phyloP scores from a whole-genome alignment of 306 rosid species.

The Glycine tomentella region DNA sequence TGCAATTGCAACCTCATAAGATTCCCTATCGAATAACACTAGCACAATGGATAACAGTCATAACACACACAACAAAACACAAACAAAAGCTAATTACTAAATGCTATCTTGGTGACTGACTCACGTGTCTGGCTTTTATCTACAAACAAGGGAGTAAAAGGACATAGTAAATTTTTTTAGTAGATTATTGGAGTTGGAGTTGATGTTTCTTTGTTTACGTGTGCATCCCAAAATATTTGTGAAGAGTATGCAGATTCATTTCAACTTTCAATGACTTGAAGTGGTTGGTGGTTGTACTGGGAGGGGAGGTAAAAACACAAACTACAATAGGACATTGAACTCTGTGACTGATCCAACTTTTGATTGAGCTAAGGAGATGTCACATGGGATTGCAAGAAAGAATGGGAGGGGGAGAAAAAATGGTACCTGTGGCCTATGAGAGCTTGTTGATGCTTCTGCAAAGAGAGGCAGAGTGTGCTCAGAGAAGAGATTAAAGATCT shows the following conservation, averaged over 20 bases:
- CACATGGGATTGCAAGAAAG: constrained; percentile 55
- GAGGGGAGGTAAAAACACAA: constrained; percentile 37
- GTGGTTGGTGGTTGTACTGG: constrained; percentile 18
- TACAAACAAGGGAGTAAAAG: constrained; percentile 42
- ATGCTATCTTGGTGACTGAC: constrained; percentile 41
- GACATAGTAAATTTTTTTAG: constrained; percentile 37
- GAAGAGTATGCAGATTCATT: constrained; percentile 23
- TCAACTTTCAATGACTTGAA: constrained; percentile 42
- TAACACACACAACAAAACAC: not conserved
- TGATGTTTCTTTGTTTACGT: constrained; percentile 17
- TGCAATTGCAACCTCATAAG: constrained; percentile 56
- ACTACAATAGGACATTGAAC: constrained; percentile 53
- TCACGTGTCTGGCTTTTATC: constrained; percentile 41
- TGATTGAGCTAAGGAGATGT: constrained; percentile 46
- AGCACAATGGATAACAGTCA: constrained; percentile 8
- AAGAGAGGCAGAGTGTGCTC: constrained; percentile 62
- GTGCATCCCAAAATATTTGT: constrained; percentile 35
- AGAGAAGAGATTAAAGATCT: constrained; percentile 58
- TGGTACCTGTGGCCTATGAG: constrained; percentile 58
- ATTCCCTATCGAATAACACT: constrained; percentile 57
- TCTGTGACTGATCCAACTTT: constrained; percentile 42
- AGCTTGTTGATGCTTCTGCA: constrained; percentile 64
- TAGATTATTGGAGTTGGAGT: constrained; percentile 16
- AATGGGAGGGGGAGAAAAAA: not conserved
- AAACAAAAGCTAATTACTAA: constrained; percentile 42